Percentiles rank a stretch among this genome's conserved stretches.
These are phyloP conservation scores for Teunomyces lycoperdinae DNA, from an alignment of 805 yeast species.

Conservation along the genomic window DNA sequence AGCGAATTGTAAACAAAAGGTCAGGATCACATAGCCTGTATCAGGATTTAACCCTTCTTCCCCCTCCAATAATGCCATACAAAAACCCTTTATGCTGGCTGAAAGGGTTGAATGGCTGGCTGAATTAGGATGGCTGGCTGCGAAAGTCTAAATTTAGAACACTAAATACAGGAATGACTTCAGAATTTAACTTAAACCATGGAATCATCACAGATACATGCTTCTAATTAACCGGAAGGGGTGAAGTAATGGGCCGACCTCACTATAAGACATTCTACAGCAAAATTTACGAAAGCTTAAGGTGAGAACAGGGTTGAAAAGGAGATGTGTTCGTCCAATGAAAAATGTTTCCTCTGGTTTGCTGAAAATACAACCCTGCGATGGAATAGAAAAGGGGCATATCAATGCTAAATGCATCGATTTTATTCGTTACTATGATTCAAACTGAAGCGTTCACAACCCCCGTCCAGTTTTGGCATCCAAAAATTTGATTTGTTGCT, in stretches of 20 bases:
- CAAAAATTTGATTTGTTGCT: no score
- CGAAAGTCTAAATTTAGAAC: not conserved
- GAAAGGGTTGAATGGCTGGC: not conserved
- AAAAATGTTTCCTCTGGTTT: not conserved
- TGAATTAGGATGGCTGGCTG: constrained; percentile 1
- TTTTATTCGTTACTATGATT: no score
- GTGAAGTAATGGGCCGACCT: not conserved
- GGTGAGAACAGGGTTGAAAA: not conserved
- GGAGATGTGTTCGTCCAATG: not conserved
- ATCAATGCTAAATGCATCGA: no score
- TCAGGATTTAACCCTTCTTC: not conserved
- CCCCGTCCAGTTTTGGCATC: no score
- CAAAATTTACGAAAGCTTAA: not conserved
- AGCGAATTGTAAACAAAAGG: not conserved
- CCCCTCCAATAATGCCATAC: not conserved
- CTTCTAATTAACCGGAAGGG: constrained; percentile 1
- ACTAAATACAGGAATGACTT: not conserved
- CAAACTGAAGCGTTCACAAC: no score
- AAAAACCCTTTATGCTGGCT: not conserved
- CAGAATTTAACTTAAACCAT: not conserved
- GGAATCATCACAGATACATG: not conserved
- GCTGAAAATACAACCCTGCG: no score
- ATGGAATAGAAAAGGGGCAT: no score
- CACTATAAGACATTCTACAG: not conserved
- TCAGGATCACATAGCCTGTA: not conserved